These are phyloP conservation scores for Anacardium occidentale DNA, from an alignment of 345 rosid genomes.

Conservation along the genomic window DNA sequence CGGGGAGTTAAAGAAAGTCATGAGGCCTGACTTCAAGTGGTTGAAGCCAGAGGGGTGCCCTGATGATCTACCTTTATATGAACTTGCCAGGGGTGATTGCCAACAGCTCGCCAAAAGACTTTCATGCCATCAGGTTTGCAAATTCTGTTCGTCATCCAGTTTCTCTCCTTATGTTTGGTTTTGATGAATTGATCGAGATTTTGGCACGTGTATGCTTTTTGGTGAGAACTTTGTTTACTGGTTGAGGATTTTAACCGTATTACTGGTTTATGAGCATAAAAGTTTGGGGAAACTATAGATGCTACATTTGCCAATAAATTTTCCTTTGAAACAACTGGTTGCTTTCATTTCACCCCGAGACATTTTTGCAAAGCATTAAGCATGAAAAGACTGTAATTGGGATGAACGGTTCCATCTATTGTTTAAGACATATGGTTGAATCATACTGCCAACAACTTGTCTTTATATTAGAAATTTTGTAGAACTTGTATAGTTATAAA, in stretches of 20 bases:
- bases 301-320: neutral
- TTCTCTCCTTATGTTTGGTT: neutral
- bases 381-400: neutral
- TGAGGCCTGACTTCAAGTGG: slow-evolving; percentile 64
- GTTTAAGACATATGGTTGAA: neutral
- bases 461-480: neutral
- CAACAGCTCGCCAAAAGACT: slow-evolving; percentile 60
- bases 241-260: neutral
- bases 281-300: neutral
- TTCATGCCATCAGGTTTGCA: slow-evolving; percentile 77
- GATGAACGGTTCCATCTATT: neutral
- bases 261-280: neutral
- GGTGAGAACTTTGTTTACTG: neutral
- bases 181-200: neutral
- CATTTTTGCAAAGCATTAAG: neutral
- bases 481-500: neutral
- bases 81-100: slow-evolving; percentile 59
- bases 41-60: slow-evolving; percentile 81
- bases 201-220: neutral
- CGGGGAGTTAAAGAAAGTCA: slow-evolving; percentile 50
- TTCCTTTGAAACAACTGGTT: neutral
- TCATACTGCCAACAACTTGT: neutral
- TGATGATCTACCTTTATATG: slow-evolving; percentile 58
- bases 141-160: neutral
- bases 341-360: neutral